A percentile compares a stretch with the other conserved stretches of the same genome.
phyloP scores from a whole-genome alignment of 2,329 filamentous ascomycete species.

The Colletotrichum shisoi region DNA sequence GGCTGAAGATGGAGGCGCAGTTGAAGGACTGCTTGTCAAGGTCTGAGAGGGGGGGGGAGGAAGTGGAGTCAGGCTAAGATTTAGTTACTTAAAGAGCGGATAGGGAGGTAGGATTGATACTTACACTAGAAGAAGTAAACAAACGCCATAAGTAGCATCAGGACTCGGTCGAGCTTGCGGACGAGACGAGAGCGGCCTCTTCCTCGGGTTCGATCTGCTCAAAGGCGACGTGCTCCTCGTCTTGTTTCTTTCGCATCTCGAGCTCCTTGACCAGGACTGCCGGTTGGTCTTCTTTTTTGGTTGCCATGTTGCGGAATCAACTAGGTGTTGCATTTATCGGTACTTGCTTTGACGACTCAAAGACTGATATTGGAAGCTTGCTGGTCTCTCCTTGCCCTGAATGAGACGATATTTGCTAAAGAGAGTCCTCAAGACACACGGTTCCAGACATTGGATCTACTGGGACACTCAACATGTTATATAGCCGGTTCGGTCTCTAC shows the following conservation, averaged over 20 bases:
- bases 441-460: not conserved
- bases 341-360: not conserved
- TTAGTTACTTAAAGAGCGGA: too few relatives aligned
- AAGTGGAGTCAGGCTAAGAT: too few relatives aligned
- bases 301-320: not conserved
- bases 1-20: slow-evolving; percentile 32
- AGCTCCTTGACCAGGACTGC: not conserved
- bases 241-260: slow-evolving; percentile 18
- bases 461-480: not conserved
- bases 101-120: not conserved
- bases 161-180: slow-evolving; percentile 36
- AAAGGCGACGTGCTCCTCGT: slow-evolving; percentile 12
- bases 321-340: not conserved
- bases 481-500: not conserved
- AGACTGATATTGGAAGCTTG: not conserved
- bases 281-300: not conserved
- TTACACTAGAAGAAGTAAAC: slow-evolving; percentile 41
- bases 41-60: not conserved
- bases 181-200: slow-evolving; percentile 25
- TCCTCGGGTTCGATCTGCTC: slow-evolving; percentile 13
- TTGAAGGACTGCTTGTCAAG: slow-evolving; percentile 39
- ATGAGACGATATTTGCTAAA: not conserved
- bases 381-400: not conserved
- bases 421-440: not conserved
- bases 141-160: slow-evolving; percentile 39